Conservation (phyloP, 2,329 filamentous ascomycete genomes). For the Xylaria sp. region DNA sequence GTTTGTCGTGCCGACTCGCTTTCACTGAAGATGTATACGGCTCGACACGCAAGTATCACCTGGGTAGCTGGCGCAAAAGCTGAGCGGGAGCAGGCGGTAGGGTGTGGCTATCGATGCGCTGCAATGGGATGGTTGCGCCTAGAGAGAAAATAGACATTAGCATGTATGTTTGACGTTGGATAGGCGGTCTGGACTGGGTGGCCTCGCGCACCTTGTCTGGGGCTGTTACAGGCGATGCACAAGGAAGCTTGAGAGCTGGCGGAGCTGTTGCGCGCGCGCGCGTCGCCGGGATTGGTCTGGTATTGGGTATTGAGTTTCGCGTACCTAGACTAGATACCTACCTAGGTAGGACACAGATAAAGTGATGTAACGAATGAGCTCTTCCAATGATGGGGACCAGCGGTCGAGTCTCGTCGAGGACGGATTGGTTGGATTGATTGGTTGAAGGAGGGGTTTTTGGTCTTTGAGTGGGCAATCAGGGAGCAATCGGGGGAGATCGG, state of each 20-base stretch:
- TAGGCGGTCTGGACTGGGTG: conserved; percentile 22
- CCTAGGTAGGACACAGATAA: conserved; percentile 27
- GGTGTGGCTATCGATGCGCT: conserved; percentile 35
- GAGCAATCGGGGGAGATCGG: conserved; percentile 22
- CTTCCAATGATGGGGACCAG: conserved; percentile 41
- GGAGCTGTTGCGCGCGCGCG: conserved; percentile 29
- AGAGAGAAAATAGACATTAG: neutral
- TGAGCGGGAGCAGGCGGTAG: conserved; percentile 19
- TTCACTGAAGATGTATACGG: neutral
- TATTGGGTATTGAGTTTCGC: conserved; percentile 25
- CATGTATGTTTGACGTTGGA: conserved; percentile 32
- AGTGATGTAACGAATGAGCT: conserved; percentile 49
- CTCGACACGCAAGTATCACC: conserved; percentile 35
- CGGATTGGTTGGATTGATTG: conserved; percentile 52
- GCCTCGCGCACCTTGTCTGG: conserved; percentile 32
- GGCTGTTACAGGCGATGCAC: conserved; percentile 33
- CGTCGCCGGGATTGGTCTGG: conserved; percentile 31
- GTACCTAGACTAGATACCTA: conserved; percentile 1
- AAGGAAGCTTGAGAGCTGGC: conserved; percentile 25
- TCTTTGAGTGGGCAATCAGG: conserved; percentile 29
- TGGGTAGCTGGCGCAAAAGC: conserved; percentile 19
- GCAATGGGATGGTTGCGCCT: conserved; percentile 11
- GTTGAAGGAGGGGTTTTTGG: conserved; percentile 39
- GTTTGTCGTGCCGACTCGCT: conserved; percentile 18
- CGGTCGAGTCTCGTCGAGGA: conserved; percentile 40